Evolutionary conservation across 257 asterid genomes (phyloP).

Genomic region (Solanum appendiculatum): DNA sequence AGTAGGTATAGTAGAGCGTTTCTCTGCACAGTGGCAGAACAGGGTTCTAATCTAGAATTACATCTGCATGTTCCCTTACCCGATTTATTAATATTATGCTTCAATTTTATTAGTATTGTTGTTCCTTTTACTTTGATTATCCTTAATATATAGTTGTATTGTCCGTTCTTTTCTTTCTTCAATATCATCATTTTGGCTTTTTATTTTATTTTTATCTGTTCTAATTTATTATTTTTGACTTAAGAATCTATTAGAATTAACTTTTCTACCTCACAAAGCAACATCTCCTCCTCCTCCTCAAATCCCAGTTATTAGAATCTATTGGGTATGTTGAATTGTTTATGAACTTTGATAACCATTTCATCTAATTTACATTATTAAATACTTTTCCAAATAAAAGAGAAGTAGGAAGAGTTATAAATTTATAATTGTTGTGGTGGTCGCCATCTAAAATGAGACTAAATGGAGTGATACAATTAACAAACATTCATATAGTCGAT

Average conservation of each 20-base stretch:
- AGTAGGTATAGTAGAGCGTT: neutral
- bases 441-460: neutral
- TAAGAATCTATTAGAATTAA: no score
- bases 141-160: neutral
- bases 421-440: neutral
- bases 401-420: neutral
- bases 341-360: neutral
- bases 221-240: no score
- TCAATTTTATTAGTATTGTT: neutral
- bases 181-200: neutral
- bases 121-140: no score
- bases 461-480: neutral
- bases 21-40: neutral
- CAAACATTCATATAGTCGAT: neutral
- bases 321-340: neutral
- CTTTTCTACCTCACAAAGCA: no score
- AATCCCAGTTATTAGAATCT: neutral
- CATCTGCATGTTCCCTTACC: neutral
- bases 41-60: neutral
- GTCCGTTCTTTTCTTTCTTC: neutral
- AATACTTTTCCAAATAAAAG: neutral
- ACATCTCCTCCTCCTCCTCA: no score
- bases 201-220: no score
- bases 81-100: neutral
- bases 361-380: neutral